Conservation (phyloP, 345 rosid genomes). For the Streptanthus diversifolius region DNA sequence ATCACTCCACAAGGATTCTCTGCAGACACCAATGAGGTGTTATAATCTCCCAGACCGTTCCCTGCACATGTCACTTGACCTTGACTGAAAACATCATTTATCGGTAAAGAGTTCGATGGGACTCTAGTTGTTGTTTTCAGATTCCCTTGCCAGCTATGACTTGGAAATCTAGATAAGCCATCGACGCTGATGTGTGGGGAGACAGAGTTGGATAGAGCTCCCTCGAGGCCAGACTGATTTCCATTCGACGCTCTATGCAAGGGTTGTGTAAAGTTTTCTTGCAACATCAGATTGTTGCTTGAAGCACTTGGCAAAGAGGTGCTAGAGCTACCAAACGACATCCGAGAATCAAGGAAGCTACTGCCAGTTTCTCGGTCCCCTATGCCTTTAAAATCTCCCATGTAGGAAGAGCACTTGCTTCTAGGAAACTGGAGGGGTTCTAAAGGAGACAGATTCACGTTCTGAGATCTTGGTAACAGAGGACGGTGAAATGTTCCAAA, state of each 20-base stretch:
- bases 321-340: conserved; percentile 41
- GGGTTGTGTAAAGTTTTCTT: conserved; percentile 35
- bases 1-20: conserved; percentile 43
- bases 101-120: conserved; percentile 47
- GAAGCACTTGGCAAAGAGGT: conserved; percentile 38
- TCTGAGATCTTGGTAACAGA: conserved; percentile 40
- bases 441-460: conserved; percentile 40
- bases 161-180: conserved; percentile 47
- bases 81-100: conserved; percentile 37
- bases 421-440: conserved; percentile 48
- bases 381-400: conserved; percentile 44
- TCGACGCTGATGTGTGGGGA: conserved; percentile 35
- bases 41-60: conserved; percentile 41
- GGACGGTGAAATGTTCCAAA: conserved; percentile 49
- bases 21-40: conserved; percentile 36
- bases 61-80: conserved; percentile 35
- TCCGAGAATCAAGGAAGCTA: conserved; percentile 40
- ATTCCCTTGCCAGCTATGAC: conserved; percentile 53
- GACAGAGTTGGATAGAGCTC: conserved; percentile 38
- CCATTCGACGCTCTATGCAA: conserved; percentile 33
- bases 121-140: conserved; percentile 43
- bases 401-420: conserved; percentile 37
- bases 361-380: conserved; percentile 31
- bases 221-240: conserved; percentile 44
- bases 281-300: conserved; percentile 43